Base-by-base conservation (phyloP, 768 basidiomycete species). In the Hericium coralloides region DNA sequence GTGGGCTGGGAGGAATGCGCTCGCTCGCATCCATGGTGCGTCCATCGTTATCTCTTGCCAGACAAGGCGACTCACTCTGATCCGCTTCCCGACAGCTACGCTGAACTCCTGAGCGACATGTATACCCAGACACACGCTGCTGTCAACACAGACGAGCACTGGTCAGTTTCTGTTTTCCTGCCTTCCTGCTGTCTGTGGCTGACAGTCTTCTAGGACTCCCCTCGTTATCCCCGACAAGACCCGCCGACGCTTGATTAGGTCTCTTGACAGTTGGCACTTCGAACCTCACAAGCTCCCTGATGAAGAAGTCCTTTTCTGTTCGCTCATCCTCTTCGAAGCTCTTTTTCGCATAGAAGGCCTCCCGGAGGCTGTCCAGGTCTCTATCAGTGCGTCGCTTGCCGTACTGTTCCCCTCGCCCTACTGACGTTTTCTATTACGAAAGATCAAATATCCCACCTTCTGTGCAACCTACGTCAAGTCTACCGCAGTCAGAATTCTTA, bases 401-500 rank as follows among this genome's bases (percentile, higher is more conserved):
- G 25, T 20, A 3, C 41, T 1, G 8, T 10, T 10, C 52, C 8
- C 43, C 31, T 12, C 15, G 12, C 39, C 17, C 47, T 6, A 31
- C 22, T 51, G 17, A 39, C 52, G 38, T 52, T 31, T 3, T 18
- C 6, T 41, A 18, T 45, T 25, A 37, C 25, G 50, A 52, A 69
- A 92, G 93, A 77, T 61, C 83, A 86, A 71, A 78, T 98, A 61
- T 79, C 82, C 18, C 72, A 81, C 10, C 87, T 98, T 64, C 78
- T 99, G 41, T 82, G 83, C 63, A 91, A 95, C 61, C 80, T 98
- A n/a, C 83, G 87, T n/a, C 82, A 83, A 26, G 85, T 95, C 52
- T 99, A 99, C 69, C 88, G 94, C 59, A 79, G 81, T 53, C 84
- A 86, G 57, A 98, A 98, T 72, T 87, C 89, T 25, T 99, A 99